These are phyloP conservation scores for Trypanosomatidae sp. DNA, from an alignment of 208 protist species.

Conservation along the genomic window DNA sequence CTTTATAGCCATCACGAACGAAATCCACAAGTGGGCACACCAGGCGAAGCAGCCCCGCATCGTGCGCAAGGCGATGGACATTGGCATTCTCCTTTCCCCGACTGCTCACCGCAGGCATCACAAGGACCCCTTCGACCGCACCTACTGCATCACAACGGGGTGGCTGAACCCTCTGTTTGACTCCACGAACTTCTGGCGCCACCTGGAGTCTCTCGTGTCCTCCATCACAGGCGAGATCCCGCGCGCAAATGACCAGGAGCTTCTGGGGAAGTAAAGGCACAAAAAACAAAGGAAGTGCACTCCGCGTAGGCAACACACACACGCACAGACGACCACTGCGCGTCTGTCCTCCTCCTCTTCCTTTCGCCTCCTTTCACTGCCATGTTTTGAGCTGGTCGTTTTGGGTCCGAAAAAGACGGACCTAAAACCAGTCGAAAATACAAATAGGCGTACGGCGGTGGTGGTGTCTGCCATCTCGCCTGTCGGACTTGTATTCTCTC, in stretches of 20 bases:
- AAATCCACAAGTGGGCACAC: slow-evolving; percentile 96
- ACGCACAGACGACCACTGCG: too few species aligned
- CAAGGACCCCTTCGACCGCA: slow-evolving; percentile 87
- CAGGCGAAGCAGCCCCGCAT: slow-evolving; percentile 56
- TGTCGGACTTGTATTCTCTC: too few species aligned
- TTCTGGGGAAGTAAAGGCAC: slow-evolving; percentile 68
- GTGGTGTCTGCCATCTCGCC: too few species aligned
- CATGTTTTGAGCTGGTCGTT: too few species aligned
- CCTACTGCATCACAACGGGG: slow-evolving; percentile 96
- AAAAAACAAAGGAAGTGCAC: background rate
- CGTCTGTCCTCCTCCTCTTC: background rate
- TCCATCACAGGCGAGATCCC: slow-evolving; percentile 78
- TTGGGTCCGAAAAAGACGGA: too few species aligned
- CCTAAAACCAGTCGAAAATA: too few species aligned
- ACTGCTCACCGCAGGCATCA: slow-evolving; percentile 90
- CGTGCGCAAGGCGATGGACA: slow-evolving; percentile 69
- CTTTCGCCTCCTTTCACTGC: background rate
- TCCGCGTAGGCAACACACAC: background rate
- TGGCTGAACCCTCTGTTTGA: slow-evolving; percentile 93
- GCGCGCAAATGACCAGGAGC: slow-evolving; percentile 74
- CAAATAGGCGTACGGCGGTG: too few species aligned
- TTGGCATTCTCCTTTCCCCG: slow-evolving; percentile 82
- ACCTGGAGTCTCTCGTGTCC: slow-evolving; percentile 79
- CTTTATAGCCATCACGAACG: slow-evolving; percentile 91
- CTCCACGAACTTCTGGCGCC: slow-evolving; percentile 89